Percentiles rank a stretch among this genome's conserved stretches.
Conservation (phyloP, 1,284 basidiomycete species). For the Rhodotorula sp. region DNA sequence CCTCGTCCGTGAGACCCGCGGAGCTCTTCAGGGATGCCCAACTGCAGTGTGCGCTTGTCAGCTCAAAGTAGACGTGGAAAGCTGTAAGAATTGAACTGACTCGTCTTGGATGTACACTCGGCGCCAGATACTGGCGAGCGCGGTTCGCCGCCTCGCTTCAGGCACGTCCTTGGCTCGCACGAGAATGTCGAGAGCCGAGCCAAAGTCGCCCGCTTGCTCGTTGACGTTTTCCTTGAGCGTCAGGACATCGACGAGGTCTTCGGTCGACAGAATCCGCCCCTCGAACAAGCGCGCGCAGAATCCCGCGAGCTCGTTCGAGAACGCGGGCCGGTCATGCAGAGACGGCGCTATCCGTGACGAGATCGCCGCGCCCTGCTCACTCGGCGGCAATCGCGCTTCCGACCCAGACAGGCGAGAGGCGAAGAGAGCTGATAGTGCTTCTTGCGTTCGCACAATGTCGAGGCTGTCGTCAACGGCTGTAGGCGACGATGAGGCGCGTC, state of each 20-base stretch:
- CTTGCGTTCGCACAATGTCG: slow-evolving; percentile 59
- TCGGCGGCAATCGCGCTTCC: slow-evolving; percentile 47
- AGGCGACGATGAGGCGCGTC: not conserved
- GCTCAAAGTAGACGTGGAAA: not conserved
- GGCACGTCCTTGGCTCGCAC: slow-evolving; percentile 60
- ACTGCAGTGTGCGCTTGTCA: slow-evolving; percentile 51
- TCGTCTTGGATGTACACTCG: slow-evolving; percentile 83
- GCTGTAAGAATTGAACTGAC: slow-evolving; percentile 55
- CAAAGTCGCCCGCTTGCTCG: slow-evolving; percentile 49
- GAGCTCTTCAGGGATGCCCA: slow-evolving; percentile 70
- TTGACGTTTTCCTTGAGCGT: slow-evolving; percentile 54
- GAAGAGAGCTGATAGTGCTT: slow-evolving; percentile 46
- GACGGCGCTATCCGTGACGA: slow-evolving; percentile 20
- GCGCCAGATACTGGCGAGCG: slow-evolving; percentile 76
- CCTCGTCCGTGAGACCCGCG: slow-evolving; percentile 64
- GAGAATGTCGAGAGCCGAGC: slow-evolving; percentile 53
- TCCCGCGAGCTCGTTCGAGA: slow-evolving; percentile 37
- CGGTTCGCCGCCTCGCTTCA: slow-evolving; percentile 62
- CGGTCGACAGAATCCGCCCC: slow-evolving; percentile 50
- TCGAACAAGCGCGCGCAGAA: slow-evolving; percentile 46
- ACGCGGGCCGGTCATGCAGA: slow-evolving; percentile 18
- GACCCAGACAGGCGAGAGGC: slow-evolving; percentile 23
- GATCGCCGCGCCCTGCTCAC: slow-evolving; percentile 49
- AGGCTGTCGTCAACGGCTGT: slow-evolving; percentile 53
- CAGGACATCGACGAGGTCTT: slow-evolving; percentile 56